phyloP scores from a whole-genome alignment of 352 stramenopile species.

The Blastocystis sp. region DNA sequence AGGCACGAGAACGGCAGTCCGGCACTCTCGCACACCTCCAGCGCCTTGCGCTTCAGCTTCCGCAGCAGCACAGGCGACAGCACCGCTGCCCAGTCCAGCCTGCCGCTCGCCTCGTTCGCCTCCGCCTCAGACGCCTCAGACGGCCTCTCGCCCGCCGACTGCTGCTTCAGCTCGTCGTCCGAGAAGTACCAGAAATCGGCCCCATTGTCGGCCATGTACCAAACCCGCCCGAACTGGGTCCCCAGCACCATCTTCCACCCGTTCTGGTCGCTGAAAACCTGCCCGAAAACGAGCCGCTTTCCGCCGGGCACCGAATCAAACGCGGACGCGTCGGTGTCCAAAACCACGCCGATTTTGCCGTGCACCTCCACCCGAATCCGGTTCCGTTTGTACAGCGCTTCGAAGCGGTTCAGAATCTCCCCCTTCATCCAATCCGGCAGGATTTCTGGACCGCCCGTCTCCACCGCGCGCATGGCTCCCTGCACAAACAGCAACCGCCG shows the following conservation, averaged over 20 bases:
- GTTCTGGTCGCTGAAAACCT: neutral
- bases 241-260: neutral
- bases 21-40: neutral
- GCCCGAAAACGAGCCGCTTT: neutral
- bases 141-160: neutral
- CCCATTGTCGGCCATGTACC: neutral
- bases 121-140: neutral
- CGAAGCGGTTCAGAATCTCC: neutral
- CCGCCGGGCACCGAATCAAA: neutral
- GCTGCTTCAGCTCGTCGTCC: neutral
- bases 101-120: neutral
- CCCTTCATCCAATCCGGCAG: neutral
- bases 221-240: conserved; percentile 2
- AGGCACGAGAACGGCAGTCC: neutral
- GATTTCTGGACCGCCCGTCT: neutral
- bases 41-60: neutral
- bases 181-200: conserved; percentile 22
- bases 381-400: neutral
- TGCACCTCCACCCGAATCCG: neutral
- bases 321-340: neutral
- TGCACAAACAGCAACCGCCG: neutral
- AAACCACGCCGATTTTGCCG: conserved; percentile 3
- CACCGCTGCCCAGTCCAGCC: neutral
- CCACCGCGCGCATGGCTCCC: neutral
- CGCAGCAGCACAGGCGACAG: neutral